Conservation (phyloP, 306 rosid species). For the Prunus persica region Prunus_persica_NCBIv2 NC_034013.1:4359001-4359500, state of each 20-base stretch:
- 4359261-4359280: background rate
- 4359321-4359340: background rate
- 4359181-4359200: background rate
- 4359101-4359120: background rate
- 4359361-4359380: constrained; percentile 1
- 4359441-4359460: constrained; percentile 99
- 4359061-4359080: no score
- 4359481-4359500: constrained; percentile 94
- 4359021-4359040: no score
- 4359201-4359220: background rate
- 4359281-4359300: background rate
- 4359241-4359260: background rate
- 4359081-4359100: background rate
- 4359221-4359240: background rate
- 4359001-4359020: background rate
- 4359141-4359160: background rate
- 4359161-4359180: background rate
- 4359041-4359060: background rate
- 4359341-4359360: background rate
- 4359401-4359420: constrained; percentile 9
- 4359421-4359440: constrained; percentile 18
- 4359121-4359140: background rate
- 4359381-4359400: background rate
- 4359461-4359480: constrained; percentile 92
- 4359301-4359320: background rate